Percentiles rank a stretch among this genome's conserved stretches.
phyloP scores from a whole-genome alignment of 2,329 filamentous ascomycete species.

The Alternaria sp. region DNA sequence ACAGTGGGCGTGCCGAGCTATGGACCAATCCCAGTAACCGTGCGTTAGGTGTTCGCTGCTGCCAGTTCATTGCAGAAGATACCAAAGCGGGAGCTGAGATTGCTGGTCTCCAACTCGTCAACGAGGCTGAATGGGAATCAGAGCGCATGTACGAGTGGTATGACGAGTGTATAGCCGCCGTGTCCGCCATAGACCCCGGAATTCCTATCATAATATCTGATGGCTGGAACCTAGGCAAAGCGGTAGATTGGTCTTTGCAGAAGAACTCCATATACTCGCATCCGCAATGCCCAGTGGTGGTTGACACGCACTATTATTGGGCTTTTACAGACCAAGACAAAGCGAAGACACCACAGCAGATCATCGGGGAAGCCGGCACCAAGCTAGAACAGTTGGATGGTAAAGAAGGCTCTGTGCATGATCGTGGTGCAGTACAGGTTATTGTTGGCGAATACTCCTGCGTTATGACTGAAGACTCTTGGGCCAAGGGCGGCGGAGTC shows the following conservation, averaged over 20 bases:
- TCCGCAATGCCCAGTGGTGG: slow-evolving; percentile 58
- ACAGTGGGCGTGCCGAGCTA: slow-evolving; percentile 60
- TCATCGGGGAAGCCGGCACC: slow-evolving; percentile 56
- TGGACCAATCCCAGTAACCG: slow-evolving; percentile 59
- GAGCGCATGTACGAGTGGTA: slow-evolving; percentile 67
- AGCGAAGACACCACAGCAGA: slow-evolving; percentile 60
- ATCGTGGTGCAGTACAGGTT: slow-evolving; percentile 61
- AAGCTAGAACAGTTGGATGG: slow-evolving; percentile 59
- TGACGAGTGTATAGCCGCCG: slow-evolving; percentile 58
- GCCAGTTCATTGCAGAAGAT: slow-evolving; percentile 62
- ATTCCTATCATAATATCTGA: slow-evolving; percentile 68
- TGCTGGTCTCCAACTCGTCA: slow-evolving; percentile 66
- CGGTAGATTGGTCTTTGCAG: slow-evolving; percentile 56
- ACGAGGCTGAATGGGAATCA: slow-evolving; percentile 63
- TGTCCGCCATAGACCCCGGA: slow-evolving; percentile 58
- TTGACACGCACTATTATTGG: slow-evolving; percentile 70
- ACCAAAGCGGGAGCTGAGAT: slow-evolving; percentile 55
- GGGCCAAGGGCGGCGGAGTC: slow-evolving; percentile 50
- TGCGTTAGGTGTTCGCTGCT: slow-evolving; percentile 57
- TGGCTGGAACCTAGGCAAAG: slow-evolving; percentile 62
- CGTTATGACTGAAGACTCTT: slow-evolving; percentile 62
- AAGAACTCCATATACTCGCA: slow-evolving; percentile 51
- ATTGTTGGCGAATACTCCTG: slow-evolving; percentile 68
- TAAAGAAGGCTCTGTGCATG: slow-evolving; percentile 59
- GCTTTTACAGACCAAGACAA: slow-evolving; percentile 65